These are phyloP conservation scores for Emericellopsis atlantica DNA, from an alignment of 2,329 filamentous ascomycete genomes.

Conservation along the genomic window DNA sequence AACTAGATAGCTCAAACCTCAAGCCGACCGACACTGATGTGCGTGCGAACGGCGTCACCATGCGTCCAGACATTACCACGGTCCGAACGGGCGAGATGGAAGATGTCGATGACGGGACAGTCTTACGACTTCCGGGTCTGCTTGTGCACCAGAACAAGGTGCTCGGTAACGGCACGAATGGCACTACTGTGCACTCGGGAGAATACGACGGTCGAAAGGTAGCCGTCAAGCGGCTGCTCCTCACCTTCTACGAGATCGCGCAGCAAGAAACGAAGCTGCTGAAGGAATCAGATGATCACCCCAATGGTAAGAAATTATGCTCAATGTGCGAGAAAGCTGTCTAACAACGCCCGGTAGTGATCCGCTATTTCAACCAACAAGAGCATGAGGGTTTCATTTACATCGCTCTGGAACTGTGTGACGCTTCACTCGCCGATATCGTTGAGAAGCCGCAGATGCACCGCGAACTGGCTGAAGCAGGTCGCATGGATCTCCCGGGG, in stretches of 20 bases:
- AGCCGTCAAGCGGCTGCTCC: slow-evolving; percentile 92
- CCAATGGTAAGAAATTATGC: slow-evolving; percentile 46
- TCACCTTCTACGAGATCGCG: slow-evolving; percentile 91
- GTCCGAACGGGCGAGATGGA: neutral
- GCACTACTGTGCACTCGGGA: slow-evolving; percentile 93
- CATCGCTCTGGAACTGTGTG: slow-evolving; percentile 88
- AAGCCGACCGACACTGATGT: slow-evolving; percentile 28
- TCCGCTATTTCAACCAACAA: slow-evolving; percentile 90
- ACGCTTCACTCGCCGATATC: slow-evolving; percentile 85
- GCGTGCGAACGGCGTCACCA: slow-evolving; percentile 28
- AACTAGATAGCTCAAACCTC: slow-evolving; percentile 26
- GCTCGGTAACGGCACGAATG: slow-evolving; percentile 76
- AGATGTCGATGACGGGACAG: slow-evolving; percentile 23
- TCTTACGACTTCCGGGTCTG: slow-evolving; percentile 49
- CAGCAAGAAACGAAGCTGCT: slow-evolving; percentile 85
- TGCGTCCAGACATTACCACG: neutral
- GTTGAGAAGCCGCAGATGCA: slow-evolving; percentile 63
- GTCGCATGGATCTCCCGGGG: slow-evolving; percentile 63
- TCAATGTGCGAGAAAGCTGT: neutral
- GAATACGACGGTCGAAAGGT: slow-evolving; percentile 87
- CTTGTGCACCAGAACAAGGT: slow-evolving; percentile 52
- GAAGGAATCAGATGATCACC: slow-evolving; percentile 87
- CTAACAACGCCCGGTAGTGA: slow-evolving; percentile 41
- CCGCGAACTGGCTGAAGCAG: slow-evolving; percentile 56
- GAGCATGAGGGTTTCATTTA: slow-evolving; percentile 84